Evolutionary conservation across 2,329 filamentous ascomycete genomes (phyloP), one percentile per base, ranked within the genome.

Genomic region (Colletotrichum noveboracense): DNA sequence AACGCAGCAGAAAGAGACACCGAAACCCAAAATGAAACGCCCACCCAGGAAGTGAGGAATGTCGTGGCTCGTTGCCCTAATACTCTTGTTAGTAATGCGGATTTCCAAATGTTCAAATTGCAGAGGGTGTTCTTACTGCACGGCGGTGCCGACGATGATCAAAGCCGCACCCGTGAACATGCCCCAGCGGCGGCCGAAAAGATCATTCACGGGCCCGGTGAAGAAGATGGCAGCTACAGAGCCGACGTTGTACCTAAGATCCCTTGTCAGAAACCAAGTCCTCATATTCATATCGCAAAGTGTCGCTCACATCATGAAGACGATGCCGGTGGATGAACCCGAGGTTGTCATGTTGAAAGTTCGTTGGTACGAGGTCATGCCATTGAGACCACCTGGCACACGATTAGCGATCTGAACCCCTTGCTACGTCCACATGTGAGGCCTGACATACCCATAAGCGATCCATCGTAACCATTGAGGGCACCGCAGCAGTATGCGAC

Each of bases 11-110:
- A 89, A 89, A 66, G 84, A 86, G 58, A 90, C 88, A 9, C 88
- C 88, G 56, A 90, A 89, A 4, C 89, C 88, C 4, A 90, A 84
- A 10, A 90, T 79, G 69, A 90, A 90, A 12, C 89, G 84, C 13
- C 88, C 89, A 3, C 81, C 88, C 13, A 91, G 82, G 76, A 90
- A 90, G 75, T 88, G 88, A 2, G 81, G 80, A 4, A 83, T 79
- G n/a, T 76, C 83, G 0, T 83, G 81, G 2, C 87, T 84, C 2
- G 87, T 87, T 0, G 86, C 89, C 70, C 75, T 77, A 13, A 26
- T 7, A 7, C 8, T 14, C 8, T 16, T 62, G n/a, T 64, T 4
- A 74, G 43, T 26, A n/a, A 6, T 7, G 16, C 6, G 26, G 21
- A 18, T 14, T 18, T 21, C 7, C 34, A 3, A 7, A 8, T 13